Conservation (phyloP, 2,329 filamentous ascomycete genomes). For the Penicillium concentricum region DNA sequence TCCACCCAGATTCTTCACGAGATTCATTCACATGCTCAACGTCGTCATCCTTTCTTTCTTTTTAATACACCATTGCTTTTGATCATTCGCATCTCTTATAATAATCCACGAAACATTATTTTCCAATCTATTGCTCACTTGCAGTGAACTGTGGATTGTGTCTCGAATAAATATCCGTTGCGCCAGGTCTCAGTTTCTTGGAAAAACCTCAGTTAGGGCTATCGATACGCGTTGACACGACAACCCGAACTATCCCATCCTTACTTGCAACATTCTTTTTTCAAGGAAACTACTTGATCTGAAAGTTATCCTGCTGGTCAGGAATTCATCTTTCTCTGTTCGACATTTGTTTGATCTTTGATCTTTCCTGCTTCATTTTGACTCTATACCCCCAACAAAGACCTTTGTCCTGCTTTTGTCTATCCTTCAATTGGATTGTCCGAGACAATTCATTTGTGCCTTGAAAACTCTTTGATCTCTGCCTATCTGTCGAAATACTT, state of each 20-base stretch:
- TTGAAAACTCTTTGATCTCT: background rate
- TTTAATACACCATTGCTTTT: constrained; percentile 11
- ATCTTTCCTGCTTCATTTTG: background rate
- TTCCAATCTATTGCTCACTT: constrained; percentile 17
- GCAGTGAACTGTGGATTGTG: constrained; percentile 16
- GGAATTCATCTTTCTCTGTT: constrained; percentile 13
- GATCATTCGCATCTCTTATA: constrained; percentile 4
- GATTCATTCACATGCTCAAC: constrained; percentile 34
- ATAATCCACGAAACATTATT: constrained; percentile 11
- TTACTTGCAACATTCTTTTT: constrained; percentile 33
- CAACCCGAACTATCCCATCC: constrained; percentile 39
- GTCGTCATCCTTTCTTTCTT: constrained; percentile 20
- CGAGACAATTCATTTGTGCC: background rate
- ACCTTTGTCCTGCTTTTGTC: background rate
- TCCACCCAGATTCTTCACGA: constrained; percentile 34
- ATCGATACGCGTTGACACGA: constrained; percentile 38
- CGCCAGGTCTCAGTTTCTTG: constrained; percentile 21
- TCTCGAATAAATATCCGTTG: constrained; percentile 23
- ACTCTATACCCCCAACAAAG: constrained; percentile 3
- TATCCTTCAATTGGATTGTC: background rate
- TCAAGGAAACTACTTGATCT: constrained; percentile 17
- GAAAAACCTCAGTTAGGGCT: constrained; percentile 25
- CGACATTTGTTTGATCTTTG: background rate
- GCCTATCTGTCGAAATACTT: background rate
- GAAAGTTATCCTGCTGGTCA: constrained; percentile 30